A percentile compares a stretch with the other conserved stretches of the same genome.
Evolutionary conservation across 2,329 filamentous ascomycete species (phyloP).

Genomic region (Cladosporium halotolerans): DNA sequence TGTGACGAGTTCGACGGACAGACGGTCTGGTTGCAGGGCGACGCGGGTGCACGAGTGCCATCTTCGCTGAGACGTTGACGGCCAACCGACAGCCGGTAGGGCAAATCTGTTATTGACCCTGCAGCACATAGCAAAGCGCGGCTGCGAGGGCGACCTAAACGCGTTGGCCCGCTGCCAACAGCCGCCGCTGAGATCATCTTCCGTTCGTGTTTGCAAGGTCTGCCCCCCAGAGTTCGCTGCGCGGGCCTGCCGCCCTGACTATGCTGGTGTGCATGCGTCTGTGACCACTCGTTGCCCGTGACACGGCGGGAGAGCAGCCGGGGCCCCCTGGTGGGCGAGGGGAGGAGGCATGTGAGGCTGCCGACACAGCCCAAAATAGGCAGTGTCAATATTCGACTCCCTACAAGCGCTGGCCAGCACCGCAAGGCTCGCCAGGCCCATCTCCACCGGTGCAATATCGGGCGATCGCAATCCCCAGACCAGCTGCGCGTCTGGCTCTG

Average conservation of each 20-base stretch:
- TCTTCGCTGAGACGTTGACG: slow-evolving; percentile 1
- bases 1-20: too few relatives aligned
- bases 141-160: background rate
- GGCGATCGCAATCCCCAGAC: slow-evolving; percentile 11
- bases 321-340: background rate
- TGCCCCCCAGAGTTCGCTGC: background rate
- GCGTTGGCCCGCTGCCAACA: background rate
- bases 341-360: too few relatives aligned
- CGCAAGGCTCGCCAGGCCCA: background rate
- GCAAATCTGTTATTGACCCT: too few relatives aligned
- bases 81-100: too few relatives aligned
- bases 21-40: too few relatives aligned
- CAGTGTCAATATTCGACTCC: background rate
- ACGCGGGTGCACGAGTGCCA: background rate
- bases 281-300: background rate
- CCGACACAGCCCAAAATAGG: background rate
- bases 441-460: slow-evolving; percentile 8
- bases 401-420: slow-evolving; percentile 1
- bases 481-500: background rate
- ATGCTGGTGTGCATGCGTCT: too few relatives aligned
- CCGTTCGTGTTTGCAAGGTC: background rate
- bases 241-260: too few relatives aligned
- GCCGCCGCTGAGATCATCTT: slow-evolving; percentile 9
- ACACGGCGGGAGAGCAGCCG: background rate
- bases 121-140: background rate